These are phyloP conservation scores for Dothistroma septosporum DNA, from an alignment of 2,329 filamentous ascomycete genomes.

Conservation along the genomic window DNA sequence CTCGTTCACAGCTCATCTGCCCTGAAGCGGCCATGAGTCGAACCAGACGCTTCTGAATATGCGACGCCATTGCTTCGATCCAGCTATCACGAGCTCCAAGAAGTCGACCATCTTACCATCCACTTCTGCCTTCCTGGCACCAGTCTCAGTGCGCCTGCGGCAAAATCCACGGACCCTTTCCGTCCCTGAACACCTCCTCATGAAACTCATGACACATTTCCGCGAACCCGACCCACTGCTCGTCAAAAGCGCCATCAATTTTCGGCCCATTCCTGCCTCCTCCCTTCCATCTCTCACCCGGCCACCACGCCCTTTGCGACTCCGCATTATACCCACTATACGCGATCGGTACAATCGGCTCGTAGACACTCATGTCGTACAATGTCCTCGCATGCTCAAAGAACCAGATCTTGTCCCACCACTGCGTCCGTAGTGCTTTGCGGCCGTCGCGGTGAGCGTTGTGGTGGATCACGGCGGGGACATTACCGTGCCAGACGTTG, in stretches of 20 bases:
- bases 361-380: conserved; percentile 19
- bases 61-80: too few species aligned
- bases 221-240: conserved; percentile 43
- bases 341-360: conserved; percentile 26
- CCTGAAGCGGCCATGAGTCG: too few species aligned
- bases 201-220: conserved; percentile 44
- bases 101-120: neutral
- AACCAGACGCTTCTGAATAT: too few species aligned
- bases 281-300: conserved; percentile 44
- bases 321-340: conserved; percentile 39
- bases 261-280: conserved; percentile 48
- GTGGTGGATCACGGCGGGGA: conserved; percentile 27
- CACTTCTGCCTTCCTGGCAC: neutral
- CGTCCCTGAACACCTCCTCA: conserved; percentile 45
- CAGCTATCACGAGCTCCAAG: too few species aligned
- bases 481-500: conserved; percentile 24
- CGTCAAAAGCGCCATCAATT: conserved; percentile 38
- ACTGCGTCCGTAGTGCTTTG: conserved; percentile 18
- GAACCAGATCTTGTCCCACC: conserved; percentile 28
- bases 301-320: conserved; percentile 36
- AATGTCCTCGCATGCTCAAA: conserved; percentile 15
- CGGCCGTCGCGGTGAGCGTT: conserved; percentile 22
- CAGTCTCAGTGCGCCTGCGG: conserved; percentile 19
- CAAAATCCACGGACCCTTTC: conserved; percentile 36
- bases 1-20: too few species aligned